Base-by-base conservation (phyloP, 2,329 filamentous ascomycete species). In the Tolypocladium pustulatum region DNA sequence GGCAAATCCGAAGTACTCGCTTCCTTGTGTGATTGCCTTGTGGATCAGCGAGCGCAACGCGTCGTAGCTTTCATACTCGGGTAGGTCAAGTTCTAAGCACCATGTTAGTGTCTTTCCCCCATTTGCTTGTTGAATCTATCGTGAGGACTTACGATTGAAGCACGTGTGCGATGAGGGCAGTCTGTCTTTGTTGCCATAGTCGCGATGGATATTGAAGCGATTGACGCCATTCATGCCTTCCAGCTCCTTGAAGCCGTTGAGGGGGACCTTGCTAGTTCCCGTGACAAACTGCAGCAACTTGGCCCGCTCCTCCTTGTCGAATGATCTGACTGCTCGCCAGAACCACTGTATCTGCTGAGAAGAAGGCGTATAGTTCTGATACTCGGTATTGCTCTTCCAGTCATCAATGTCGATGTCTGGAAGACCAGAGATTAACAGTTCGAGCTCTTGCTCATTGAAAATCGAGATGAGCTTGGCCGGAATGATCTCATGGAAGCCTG, bases 311-410 rank as follows among this genome's bases (percentile, higher is more conserved):
- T 99, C 95, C 77, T 97, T 97, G 78, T 97, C 95, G 69, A 97
- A 99, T 5, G 92, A 96, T 66, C 94, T 87, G 51, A 99, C 86
- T 32, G 94, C 94, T 68, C 95, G 88, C 94, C 94, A 99, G 84
- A 99, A 99, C 94, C 94, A 99, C 72, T 97, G 92, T 60, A 99
- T 96, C 72, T 99, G 95, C 52, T 91, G 90, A 3, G 94, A 97
- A 0, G 92, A 93, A 37, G 90, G 88, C 5, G 85, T 91, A 77
- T 99, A 99, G 74, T 97, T 97, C 75, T 97, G 93, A 68, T 99
- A 97, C 71, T 99, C 95, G 2, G 93, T 96, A 75, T 97, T 96
- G 75, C 90, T 91, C 83, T 96, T 97, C 94, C 94, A 99, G 75
- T 99, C 94, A 69, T 99, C 94, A 46, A 97, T 85, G 66, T 99